A percentile compares a stretch with the other conserved stretches of the same genome.
Evolutionary conservation across 2,329 filamentous ascomycete species (phyloP).

Genomic region (Hysterium pulicare): DNA sequence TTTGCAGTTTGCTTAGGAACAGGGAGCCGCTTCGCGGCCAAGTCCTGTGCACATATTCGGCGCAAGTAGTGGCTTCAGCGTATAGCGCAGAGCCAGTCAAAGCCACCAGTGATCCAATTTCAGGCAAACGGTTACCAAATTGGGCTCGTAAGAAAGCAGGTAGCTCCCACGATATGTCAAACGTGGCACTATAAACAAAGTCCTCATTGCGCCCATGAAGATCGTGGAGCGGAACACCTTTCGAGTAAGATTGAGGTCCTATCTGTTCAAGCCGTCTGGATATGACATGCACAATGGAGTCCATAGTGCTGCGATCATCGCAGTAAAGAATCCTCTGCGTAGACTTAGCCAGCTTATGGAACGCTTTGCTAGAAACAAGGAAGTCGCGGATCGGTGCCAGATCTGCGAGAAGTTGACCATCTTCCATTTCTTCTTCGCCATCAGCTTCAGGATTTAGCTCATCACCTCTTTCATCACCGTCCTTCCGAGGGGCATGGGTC

Average conservation of each 20-base stretch:
- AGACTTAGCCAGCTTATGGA: slow-evolving; percentile 3
- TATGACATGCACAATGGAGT: too few species aligned
- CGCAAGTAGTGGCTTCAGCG: slow-evolving; percentile 16
- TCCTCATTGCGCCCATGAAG: too few species aligned
- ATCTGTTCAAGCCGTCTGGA: too few species aligned
- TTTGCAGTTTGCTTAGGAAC: slow-evolving; percentile 6
- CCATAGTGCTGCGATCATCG: not conserved
- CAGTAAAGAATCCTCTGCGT: slow-evolving; percentile 5
- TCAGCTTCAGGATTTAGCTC: not conserved
- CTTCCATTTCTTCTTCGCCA: slow-evolving; percentile 3
- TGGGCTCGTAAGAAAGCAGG: slow-evolving; percentile 8
- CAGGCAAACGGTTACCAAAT: slow-evolving; percentile 7
- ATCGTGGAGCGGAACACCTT: too few species aligned
- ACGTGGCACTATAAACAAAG: too few species aligned
- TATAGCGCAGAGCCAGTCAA: slow-evolving; percentile 12
- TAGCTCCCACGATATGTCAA: slow-evolving; percentile 8
- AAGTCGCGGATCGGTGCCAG: slow-evolving; percentile 2
- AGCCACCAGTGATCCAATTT: slow-evolving; percentile 7
- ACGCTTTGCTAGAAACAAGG: slow-evolving; percentile 6
- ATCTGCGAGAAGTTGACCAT: slow-evolving; percentile 1
- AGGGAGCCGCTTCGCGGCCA: slow-evolving; percentile 11
- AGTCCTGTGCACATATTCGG: slow-evolving; percentile 8
- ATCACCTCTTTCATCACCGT: not conserved
- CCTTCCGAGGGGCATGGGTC: not conserved
- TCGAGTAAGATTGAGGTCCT: too few species aligned